Evolutionary conservation across 2,329 filamentous ascomycete species (phyloP).

Genomic region (Orbilia blumenaviensis): DNA sequence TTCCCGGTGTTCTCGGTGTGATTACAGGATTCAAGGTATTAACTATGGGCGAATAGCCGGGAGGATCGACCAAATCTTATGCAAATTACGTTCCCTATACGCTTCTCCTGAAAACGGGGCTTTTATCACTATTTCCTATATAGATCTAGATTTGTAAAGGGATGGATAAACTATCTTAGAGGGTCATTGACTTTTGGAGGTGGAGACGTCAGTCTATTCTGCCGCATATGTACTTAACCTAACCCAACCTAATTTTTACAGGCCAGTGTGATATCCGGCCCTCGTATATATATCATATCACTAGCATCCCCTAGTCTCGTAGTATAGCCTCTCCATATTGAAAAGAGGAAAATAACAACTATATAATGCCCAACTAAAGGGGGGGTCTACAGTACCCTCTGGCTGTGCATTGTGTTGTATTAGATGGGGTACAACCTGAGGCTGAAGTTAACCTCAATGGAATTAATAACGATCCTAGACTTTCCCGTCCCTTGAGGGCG

Average conservation of each 20-base stretch:
- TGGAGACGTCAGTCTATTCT: neutral
- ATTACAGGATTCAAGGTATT: neutral
- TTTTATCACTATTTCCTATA: slow-evolving; percentile 3
- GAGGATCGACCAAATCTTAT: neutral
- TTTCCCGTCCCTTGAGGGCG: too few relatives aligned
- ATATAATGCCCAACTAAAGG: too few relatives aligned
- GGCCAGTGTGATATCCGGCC: too few relatives aligned
- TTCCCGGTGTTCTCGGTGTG: neutral
- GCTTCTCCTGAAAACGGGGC: neutral
- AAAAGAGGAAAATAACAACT: too few relatives aligned
- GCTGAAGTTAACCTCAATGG: too few relatives aligned
- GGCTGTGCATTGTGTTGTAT: too few relatives aligned
- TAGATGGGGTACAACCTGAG: too few relatives aligned
- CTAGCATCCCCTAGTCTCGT: too few relatives aligned
- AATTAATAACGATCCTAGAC: too few relatives aligned
- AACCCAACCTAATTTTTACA: neutral
- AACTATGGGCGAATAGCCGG: neutral
- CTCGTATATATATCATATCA: too few relatives aligned
- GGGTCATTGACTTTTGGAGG: neutral
- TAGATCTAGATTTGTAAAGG: slow-evolving; percentile 2
- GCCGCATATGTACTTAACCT: neutral
- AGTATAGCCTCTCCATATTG: too few relatives aligned
- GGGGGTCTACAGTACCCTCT: too few relatives aligned
- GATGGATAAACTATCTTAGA: neutral
- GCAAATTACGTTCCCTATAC: neutral